phyloP scores from a whole-genome alignment of 352 stramenopile species.

The Pythium vanterpoolii region DNA sequence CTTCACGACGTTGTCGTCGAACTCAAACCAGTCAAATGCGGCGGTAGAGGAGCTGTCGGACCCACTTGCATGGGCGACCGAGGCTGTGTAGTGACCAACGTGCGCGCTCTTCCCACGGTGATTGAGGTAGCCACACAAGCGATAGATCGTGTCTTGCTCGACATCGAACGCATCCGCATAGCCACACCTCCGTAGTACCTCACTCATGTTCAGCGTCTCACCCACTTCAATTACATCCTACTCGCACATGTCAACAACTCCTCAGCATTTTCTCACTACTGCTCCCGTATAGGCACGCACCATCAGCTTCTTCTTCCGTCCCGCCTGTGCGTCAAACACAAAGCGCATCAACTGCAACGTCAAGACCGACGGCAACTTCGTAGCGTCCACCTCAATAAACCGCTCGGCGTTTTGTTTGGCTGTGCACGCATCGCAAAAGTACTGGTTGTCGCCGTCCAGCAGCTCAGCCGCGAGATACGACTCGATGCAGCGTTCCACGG shows the following conservation, averaged over 20 bases:
- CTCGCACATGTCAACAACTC: background rate
- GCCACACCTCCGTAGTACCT: constrained; percentile 47
- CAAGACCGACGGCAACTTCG: constrained; percentile 57
- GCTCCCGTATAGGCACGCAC: constrained; percentile 20
- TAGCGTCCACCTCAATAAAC: constrained; percentile 60
- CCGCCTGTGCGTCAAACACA: constrained; percentile 74
- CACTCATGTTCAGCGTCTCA: constrained; percentile 74
- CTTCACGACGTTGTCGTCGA: constrained; percentile 77
- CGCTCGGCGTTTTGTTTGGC: constrained; percentile 75
- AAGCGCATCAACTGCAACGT: constrained; percentile 85
- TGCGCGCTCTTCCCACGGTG: constrained; percentile 81
- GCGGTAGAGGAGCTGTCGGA: too few species aligned
- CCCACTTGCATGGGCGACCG: constrained; percentile 51
- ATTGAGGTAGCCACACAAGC: constrained; percentile 73
- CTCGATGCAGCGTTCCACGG: constrained; percentile 59
- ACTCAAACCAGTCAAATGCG: constrained; percentile 68
- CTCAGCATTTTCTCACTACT: background rate
- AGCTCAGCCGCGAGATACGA: constrained; percentile 72
- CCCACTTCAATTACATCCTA: constrained; percentile 85
- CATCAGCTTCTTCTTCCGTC: constrained; percentile 85
- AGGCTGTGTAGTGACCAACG: constrained; percentile 84
- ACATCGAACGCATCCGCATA: constrained; percentile 37
- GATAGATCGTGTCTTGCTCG: constrained; percentile 49
- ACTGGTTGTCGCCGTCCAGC: constrained; percentile 85
- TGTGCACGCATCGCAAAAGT: constrained; percentile 76